A percentile compares a stretch with the other conserved stretches of the same genome.
Evolutionary conservation across 2,329 filamentous ascomycete genomes (phyloP).

Genomic region (Pezizomycotina sp.): DNA sequence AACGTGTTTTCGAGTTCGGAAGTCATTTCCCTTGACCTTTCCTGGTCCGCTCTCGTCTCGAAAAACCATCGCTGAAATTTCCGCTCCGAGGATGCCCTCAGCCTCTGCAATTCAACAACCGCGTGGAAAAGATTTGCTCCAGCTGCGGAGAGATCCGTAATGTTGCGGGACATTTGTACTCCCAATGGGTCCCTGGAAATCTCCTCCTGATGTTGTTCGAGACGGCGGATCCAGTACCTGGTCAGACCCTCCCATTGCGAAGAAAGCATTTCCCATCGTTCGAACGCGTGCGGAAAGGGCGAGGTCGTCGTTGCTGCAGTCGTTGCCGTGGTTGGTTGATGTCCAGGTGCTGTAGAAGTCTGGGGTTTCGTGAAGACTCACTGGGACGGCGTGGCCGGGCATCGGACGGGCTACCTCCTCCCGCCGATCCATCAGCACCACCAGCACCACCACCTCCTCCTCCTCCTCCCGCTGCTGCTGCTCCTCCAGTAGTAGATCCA

Average conservation of each 20-base stretch:
- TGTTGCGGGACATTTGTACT: conserved; percentile 78
- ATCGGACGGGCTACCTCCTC: conserved; percentile 18
- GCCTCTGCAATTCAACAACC: conserved; percentile 82
- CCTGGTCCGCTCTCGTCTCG: conserved; percentile 75
- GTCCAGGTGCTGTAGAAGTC: conserved; percentile 21
- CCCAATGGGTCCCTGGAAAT: conserved; percentile 67
- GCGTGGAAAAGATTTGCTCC: conserved; percentile 96
- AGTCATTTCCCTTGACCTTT: conserved; percentile 66
- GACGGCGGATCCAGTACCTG: conserved; percentile 85
- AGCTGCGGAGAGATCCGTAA: conserved; percentile 90
- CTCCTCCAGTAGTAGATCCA: conserved; percentile 21
- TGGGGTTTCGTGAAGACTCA: conserved; percentile 19
- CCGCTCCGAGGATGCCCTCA: conserved; percentile 85
- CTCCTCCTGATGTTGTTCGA: conserved; percentile 80
- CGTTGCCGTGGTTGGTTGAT: conserved; percentile 17
- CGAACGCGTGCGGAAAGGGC: conserved; percentile 82
- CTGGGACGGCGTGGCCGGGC: conserved; percentile 26
- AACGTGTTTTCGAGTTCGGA: conserved; percentile 62
- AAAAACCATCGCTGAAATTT: conserved; percentile 99
- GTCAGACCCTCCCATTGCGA: conserved; percentile 97
- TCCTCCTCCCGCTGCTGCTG: conserved; percentile 9
- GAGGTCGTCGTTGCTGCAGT: conserved; percentile 27
- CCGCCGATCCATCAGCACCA: conserved; percentile 24
- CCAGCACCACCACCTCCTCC: conserved; percentile 18
- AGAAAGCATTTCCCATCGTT: conserved; percentile 90